These are phyloP conservation scores for Podospora pseudopauciseta DNA, from an alignment of 495 filamentous ascomycete genomes.

Conservation along the genomic window DNA sequence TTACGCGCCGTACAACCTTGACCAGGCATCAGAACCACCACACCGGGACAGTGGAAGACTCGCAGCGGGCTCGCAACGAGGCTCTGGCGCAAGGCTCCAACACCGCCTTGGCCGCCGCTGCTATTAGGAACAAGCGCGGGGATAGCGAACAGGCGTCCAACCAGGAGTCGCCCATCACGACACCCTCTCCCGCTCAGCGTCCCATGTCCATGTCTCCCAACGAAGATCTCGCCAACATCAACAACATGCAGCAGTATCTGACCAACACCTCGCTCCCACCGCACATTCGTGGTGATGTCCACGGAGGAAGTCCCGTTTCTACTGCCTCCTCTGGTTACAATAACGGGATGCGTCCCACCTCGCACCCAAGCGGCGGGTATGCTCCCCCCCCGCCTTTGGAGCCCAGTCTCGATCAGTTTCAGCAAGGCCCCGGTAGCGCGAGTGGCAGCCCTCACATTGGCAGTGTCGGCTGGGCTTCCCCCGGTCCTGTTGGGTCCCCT, in stretches of 20 bases:
- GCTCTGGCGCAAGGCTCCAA: conserved; percentile 53
- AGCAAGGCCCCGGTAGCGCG: conserved; percentile 62
- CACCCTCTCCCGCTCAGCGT: conserved; percentile 78
- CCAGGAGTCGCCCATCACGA: conserved; percentile 75
- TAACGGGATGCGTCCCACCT: conserved; percentile 56
- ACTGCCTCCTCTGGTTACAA: conserved; percentile 62
- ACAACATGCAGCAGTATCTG: conserved; percentile 66
- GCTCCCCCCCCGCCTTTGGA: conserved; percentile 84
- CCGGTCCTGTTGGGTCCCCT: conserved; percentile 63
- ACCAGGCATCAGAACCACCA: conserved; percentile 96
- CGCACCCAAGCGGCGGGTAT: conserved; percentile 69
- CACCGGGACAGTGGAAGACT: conserved; percentile 91
- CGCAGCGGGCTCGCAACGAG: conserved; percentile 75
- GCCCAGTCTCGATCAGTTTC: conserved; percentile 69
- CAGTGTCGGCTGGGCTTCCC: conserved; percentile 70
- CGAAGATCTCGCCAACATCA: conserved; percentile 69
- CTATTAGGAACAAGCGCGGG: conserved; percentile 53
- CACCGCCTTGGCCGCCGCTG: conserved; percentile 53
- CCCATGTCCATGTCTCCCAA: conserved; percentile 75
- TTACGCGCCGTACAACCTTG: conserved; percentile 89
- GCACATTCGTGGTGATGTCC: conserved; percentile 68
- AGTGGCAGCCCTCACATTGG: conserved; percentile 70
- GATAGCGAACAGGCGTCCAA: conserved; percentile 76
- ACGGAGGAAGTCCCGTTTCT: conserved; percentile 66
- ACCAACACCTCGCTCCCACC: conserved; percentile 70